Conservation (phyloP, 2,329 filamentous ascomycete genomes). For the Bipolaris sorokiniana region DNA sequence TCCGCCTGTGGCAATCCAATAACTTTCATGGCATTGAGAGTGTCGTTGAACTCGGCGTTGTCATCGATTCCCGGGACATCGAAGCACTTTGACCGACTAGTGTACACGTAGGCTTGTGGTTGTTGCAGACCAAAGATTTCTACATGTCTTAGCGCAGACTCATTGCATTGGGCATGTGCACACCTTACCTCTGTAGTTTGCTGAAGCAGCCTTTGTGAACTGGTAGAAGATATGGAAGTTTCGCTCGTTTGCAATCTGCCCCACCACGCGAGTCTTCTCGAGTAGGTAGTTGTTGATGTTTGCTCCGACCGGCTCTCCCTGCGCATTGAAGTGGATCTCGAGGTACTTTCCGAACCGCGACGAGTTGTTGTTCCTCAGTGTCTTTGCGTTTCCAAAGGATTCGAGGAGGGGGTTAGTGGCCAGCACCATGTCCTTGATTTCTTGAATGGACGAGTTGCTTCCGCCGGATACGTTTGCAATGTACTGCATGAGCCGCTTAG, state of each 20-base stretch:
- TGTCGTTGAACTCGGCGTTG: conserved; percentile 84
- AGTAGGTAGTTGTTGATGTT: conserved; percentile 98
- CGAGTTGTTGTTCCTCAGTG: conserved; percentile 97
- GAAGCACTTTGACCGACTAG: conserved; percentile 90
- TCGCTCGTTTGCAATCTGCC: conserved; percentile 92
- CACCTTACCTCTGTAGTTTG: conserved; percentile 70
- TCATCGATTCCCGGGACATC: conserved; percentile 96
- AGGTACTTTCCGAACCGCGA: conserved; percentile 98
- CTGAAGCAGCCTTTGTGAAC: conserved; percentile 92
- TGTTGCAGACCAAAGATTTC: conserved; percentile 89
- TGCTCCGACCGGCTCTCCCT: conserved; percentile 91
- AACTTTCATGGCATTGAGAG: conserved; percentile 89
- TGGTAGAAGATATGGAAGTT: conserved; percentile 99
- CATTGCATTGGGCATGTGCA: not conserved
- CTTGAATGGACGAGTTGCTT: conserved; percentile 81
- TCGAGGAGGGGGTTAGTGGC: conserved; percentile 96
- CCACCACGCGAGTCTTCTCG: conserved; percentile 93
- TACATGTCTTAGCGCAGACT: conserved; percentile 31
- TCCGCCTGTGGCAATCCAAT: conserved; percentile 88
- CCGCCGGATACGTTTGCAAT: conserved; percentile 96
- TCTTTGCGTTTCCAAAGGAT: conserved; percentile 98
- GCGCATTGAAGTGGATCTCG: conserved; percentile 91
- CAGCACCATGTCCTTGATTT: conserved; percentile 99
- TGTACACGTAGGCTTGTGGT: conserved; percentile 92
- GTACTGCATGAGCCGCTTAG: conserved; percentile 99